Evolutionary conservation across 2,329 filamentous ascomycete genomes (phyloP), one percentile per base, ranked within the genome.

Genomic region (Cladophialophora bantiana): DNA sequence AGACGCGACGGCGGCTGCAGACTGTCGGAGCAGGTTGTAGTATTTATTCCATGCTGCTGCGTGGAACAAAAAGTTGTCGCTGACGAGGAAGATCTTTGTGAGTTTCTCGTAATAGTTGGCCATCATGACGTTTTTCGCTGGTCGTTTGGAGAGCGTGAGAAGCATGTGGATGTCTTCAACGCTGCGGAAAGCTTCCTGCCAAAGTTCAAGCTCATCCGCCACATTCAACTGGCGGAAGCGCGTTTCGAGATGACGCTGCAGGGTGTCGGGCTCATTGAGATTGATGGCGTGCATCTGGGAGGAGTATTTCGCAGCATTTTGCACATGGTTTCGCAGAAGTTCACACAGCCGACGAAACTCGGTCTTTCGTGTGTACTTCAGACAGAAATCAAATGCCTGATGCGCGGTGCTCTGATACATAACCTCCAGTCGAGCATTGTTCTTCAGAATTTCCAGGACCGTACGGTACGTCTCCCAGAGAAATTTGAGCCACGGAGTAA

Each of bases 31-130:
- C 38, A 99, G 89, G 78, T 93, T 96, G 86, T 97, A 98, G 85
- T 97, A 98, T 75, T 94, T 88, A 74, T 93, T 96, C 93, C 93
- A 99, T 69, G 95, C 93, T 62, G 95, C 95, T 73, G 95, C 95
- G 78, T 99, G 95, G 89, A 99, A 99, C 54, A 99, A 89, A 79
- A 98, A 98, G 85, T 99, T 99, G 83, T 98, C 95, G 80, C 94
- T 96, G 73, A 98, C 95, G 70, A 99, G 88, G 86, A 99, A 99
- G 79, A 99, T 99, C 71, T 94, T 89, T 48, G 95, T 97, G 66
- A 99, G 89, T 84, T 98, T 98, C 86, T 99, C 95, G 82, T 98
- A 99, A 86, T 99, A 99, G 85, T 98, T 99, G 82, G 95, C 95
- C 95, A 99, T 99, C 95, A 99, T 98, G 78, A 97, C 86, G 79